Percentiles rank a stretch among this genome's conserved stretches.
Conservation (phyloP, 371 early-diverging fungal species). For the Mortierella sp. region DNA sequence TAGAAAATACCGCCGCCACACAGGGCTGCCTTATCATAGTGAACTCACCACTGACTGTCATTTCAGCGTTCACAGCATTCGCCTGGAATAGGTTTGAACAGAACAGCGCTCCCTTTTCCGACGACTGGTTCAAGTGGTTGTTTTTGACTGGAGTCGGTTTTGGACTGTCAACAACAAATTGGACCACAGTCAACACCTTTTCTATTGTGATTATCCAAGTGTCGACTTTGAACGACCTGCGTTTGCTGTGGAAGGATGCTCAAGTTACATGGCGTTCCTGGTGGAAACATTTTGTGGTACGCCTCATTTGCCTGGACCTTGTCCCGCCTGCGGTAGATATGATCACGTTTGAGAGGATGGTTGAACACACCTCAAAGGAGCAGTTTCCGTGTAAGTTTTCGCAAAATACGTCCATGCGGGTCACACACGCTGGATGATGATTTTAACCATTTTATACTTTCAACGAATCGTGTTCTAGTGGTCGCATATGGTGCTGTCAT, state of each 20-base stretch:
- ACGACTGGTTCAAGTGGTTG: slow-evolving; percentile 80
- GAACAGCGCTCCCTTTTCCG: slow-evolving; percentile 66
- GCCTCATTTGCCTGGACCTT: slow-evolving; percentile 73
- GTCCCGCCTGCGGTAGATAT: slow-evolving; percentile 87
- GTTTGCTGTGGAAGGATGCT: slow-evolving; percentile 83
- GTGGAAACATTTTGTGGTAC: slow-evolving; percentile 59
- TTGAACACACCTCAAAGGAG: slow-evolving; percentile 52
- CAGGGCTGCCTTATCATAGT: slow-evolving; percentile 91
- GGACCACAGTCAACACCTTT: slow-evolving; percentile 94
- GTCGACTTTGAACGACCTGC: slow-evolving; percentile 87
- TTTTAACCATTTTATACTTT: too few species aligned
- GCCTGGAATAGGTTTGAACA: slow-evolving; percentile 82
- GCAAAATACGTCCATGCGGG: too few species aligned
- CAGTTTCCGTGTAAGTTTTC: slow-evolving; percentile 45
- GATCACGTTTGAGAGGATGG: slow-evolving; percentile 74
- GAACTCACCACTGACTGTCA: slow-evolving; percentile 88
- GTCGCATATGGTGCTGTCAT: slow-evolving; percentile 85
- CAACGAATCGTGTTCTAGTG: slow-evolving; percentile 63
- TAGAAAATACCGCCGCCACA: slow-evolving; percentile 89
- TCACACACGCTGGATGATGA: too few species aligned
- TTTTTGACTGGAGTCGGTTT: slow-evolving; percentile 74
- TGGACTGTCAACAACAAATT: slow-evolving; percentile 81
- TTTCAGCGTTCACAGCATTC: slow-evolving; percentile 76
- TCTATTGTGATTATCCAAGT: slow-evolving; percentile 85
- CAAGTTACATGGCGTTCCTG: slow-evolving; percentile 59